Conservation (phyloP, 306 rosid genomes). For the Castanopsis chinensis region DNA sequence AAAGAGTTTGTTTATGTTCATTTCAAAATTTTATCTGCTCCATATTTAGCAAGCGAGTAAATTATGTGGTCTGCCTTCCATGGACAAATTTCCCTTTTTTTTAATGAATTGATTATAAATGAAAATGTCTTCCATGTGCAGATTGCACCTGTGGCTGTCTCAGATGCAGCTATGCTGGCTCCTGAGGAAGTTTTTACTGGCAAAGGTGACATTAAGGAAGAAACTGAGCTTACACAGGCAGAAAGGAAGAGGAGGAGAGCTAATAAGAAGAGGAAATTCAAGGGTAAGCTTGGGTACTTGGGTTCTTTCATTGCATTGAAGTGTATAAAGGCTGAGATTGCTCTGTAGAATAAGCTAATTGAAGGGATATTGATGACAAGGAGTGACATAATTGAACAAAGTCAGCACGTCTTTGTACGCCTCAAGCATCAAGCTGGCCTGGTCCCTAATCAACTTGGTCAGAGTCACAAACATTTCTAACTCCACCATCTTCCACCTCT, state of each 20-base stretch:
- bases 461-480: slow-evolving; percentile 36
- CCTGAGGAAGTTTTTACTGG: slow-evolving; percentile 96
- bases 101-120: no score
- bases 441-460: slow-evolving; percentile 32
- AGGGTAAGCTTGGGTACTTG: slow-evolving; percentile 45
- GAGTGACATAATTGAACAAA: no score
- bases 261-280: slow-evolving; percentile 78
- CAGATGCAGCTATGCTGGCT: slow-evolving; percentile 98
- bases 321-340: no score
- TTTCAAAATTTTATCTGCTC: neutral
- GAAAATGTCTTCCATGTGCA: slow-evolving; percentile 35
- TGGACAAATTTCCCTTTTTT: slow-evolving; percentile 40
- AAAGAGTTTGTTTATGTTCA: slow-evolving; percentile 22
- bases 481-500: slow-evolving; percentile 45
- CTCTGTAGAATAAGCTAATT: no score
- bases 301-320: neutral
- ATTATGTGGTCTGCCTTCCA: slow-evolving; percentile 24
- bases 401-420: slow-evolving; percentile 19
- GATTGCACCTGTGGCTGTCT: slow-evolving; percentile 94
- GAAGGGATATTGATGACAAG: no score
- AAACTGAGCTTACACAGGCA: slow-evolving; percentile 74
- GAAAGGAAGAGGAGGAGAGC: slow-evolving; percentile 96
- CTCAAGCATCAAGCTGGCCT: slow-evolving; percentile 36
- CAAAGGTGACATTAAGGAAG: slow-evolving; percentile 92
- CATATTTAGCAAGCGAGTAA: slow-evolving; percentile 15